Evolutionary conservation across 2,329 filamentous ascomycete species (phyloP), one percentile per base, ranked within the genome.

Genomic region (Rhynchosporium graminicola): DNA sequence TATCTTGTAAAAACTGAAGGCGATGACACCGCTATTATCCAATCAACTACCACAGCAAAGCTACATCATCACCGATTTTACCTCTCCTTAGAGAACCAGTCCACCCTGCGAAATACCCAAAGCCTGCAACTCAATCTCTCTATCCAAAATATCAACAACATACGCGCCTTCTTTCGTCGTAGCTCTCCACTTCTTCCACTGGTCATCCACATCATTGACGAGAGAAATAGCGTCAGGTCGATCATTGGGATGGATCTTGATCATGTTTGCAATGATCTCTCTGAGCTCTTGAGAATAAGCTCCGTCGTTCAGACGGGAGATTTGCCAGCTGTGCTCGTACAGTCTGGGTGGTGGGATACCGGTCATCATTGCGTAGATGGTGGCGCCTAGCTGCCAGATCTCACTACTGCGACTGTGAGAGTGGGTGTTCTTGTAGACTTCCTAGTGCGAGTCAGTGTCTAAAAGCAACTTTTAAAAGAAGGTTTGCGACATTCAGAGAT

Each of bases 311-410:
- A 72, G 67, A 0, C 70, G 64, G 0, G 70, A 72, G 31, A 71
- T 66, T n/a, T 67, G 63, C 67, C 67, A 70, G 15, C 68, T 45
- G 42, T 71, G 69, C 9, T 65, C 55, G 26, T 65, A 68, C 42
- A 61, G 51, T 12, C 68, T 59, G 2, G 71, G 66, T 0, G 71
- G 71, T 5, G 72, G 69, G 6, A 71, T 71, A 3, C 70, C 70
- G 1, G 69, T 71, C 70, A 73, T 73, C 72, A 74, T 74, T 0
- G 60, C 63, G 57, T 70, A 74, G 52, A 74, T 46, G 2, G 67
- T 66, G 20, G 72, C 71, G 1, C 72, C 72, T 1, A 74, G 57
- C 4, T 67, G 58, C 66, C 67, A 74, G 40, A 73, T 67, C 51
- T 73, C 72, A 3, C 65, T 61, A 3, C 65, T 42, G 8, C 66